Percentiles rank a stretch among this genome's conserved stretches.
Conservation (phyloP, 345 rosid genomes). For the Rhodamnia rubescens region DNA sequence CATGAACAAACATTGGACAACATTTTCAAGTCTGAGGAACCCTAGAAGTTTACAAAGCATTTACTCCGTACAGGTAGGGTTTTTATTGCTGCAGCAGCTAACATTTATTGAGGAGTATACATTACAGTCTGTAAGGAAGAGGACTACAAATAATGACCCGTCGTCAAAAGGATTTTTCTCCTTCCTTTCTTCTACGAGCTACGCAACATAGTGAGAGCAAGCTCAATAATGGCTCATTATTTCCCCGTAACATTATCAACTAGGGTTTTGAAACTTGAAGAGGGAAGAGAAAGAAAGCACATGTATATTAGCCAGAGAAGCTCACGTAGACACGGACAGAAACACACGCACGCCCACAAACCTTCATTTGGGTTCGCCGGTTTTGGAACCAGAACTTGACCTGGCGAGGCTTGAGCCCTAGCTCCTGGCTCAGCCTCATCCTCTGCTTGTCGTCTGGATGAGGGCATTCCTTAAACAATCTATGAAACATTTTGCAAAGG, state of each 20-base stretch:
- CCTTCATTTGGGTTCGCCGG: conserved; percentile 98
- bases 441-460: conserved; percentile 98
- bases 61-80: conserved; percentile 25
- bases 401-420: conserved; percentile 91
- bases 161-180: not conserved
- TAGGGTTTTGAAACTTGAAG: not conserved
- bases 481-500: conserved; percentile 11
- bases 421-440: conserved; percentile 71
- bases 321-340: not conserved
- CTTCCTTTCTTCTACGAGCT: not conserved
- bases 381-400: conserved; percentile 99
- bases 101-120: not conserved
- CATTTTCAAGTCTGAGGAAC: not conserved
- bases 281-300: not conserved
- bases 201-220: not conserved
- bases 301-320: not conserved
- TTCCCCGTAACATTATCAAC: not conserved
- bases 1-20: not conserved
- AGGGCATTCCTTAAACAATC: conserved; percentile 85
- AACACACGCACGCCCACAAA: not conserved
- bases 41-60: not conserved
- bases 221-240: not conserved
- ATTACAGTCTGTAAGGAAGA: conserved; percentile 3
- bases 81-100: conserved; percentile 10
- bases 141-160: not conserved